phyloP scores from a whole-genome alignment of 768 basidiomycete genomes.

The Mycena leptocephala region DNA sequence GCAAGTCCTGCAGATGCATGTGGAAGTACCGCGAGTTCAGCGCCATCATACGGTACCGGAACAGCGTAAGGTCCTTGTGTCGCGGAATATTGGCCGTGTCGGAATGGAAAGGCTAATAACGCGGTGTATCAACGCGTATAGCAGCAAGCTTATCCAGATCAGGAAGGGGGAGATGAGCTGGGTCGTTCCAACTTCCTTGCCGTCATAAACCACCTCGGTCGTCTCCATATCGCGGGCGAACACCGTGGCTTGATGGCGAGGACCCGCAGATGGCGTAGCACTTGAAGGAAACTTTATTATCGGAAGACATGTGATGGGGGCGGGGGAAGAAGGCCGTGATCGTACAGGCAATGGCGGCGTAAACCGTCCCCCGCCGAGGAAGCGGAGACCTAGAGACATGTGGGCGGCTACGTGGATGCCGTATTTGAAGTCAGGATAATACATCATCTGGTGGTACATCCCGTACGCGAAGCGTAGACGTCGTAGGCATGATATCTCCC shows the following conservation, averaged over 20 bases:
- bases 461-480: conserved; percentile 93
- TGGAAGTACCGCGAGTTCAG: conserved; percentile 75
- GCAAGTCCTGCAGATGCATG: conserved; percentile 80
- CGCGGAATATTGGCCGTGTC: conserved; percentile 79
- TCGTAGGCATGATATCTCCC: conserved; percentile 91
- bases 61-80: conserved; percentile 81
- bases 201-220: conserved; percentile 90
- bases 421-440: conserved; percentile 81
- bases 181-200: conserved; percentile 72
- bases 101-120: conserved; percentile 95
- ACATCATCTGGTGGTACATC: conserved; percentile 78
- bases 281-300: conserved; percentile 94
- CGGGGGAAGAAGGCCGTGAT: conserved; percentile 94
- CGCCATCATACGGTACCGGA: conserved; percentile 76
- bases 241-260: conserved; percentile 96
- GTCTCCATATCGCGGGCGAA: conserved; percentile 93
- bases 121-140: conserved; percentile 92
- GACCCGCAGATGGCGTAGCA: conserved; percentile 96
- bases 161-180: conserved; percentile 94
- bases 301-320: conserved; percentile 83
- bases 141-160: conserved; percentile 87
- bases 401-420: conserved; percentile 93
- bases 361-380: conserved; percentile 94
- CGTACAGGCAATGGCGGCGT: conserved; percentile 95
- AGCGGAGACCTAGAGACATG: conserved; percentile 91